These are phyloP conservation scores for Blastobotrys chiropterorum DNA, from an alignment of 805 yeast species.

Conservation along the genomic window DNA sequence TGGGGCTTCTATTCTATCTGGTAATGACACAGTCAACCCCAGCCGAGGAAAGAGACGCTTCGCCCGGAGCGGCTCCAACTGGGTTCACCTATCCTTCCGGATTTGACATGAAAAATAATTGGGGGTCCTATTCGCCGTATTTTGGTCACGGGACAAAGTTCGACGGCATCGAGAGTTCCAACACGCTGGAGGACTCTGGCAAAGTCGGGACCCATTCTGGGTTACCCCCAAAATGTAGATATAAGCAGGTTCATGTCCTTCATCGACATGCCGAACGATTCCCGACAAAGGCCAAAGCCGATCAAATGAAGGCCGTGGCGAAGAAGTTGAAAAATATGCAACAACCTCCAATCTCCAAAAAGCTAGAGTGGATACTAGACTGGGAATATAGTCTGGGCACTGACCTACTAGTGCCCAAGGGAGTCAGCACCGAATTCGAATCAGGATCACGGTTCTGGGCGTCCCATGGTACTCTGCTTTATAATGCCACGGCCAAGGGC, in stretches of 20 bases:
- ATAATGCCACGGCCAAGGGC: constrained; percentile 24
- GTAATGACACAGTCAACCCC: constrained; percentile 16
- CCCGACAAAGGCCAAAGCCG: constrained; percentile 44
- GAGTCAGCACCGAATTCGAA: constrained; percentile 34
- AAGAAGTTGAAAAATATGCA: constrained; percentile 27
- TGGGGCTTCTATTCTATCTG: constrained; percentile 19
- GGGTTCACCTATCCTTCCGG: constrained; percentile 30
- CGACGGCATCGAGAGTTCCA: constrained; percentile 23
- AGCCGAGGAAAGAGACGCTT: constrained; percentile 19
- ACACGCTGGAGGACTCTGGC: neutral
- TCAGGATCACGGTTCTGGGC: constrained; percentile 38
- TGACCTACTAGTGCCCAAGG: constrained; percentile 33
- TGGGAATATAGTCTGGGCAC: constrained; percentile 31
- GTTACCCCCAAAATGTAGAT: constrained; percentile 32
- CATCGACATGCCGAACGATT: constrained; percentile 79
- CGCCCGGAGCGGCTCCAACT: constrained; percentile 34
- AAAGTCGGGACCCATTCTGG: neutral
- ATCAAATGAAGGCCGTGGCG: constrained; percentile 35
- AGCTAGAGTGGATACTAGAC: constrained; percentile 28
- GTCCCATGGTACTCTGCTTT: constrained; percentile 35
- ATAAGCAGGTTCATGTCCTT: constrained; percentile 63
- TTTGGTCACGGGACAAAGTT: constrained; percentile 32
- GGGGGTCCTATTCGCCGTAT: constrained; percentile 38
- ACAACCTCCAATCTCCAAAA: constrained; percentile 18
- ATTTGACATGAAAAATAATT: constrained; percentile 35